Evolutionary conservation across 2,329 filamentous ascomycete species (phyloP).

Genomic region (Calonectria hongkongensis): DNA sequence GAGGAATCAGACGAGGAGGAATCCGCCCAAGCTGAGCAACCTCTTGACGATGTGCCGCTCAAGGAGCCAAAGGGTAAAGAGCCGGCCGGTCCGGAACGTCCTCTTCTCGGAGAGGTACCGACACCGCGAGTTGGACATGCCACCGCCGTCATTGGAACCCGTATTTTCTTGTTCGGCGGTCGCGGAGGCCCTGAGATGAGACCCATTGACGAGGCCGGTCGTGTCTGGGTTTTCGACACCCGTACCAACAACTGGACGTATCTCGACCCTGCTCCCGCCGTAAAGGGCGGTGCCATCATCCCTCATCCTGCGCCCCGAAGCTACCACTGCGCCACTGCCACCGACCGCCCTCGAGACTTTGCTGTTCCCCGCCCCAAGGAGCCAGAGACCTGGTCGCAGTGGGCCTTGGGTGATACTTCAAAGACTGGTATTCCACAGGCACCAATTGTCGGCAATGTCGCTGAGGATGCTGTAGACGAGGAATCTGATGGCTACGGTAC

Average conservation of each 20-base stretch:
- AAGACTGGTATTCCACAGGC: constrained; percentile 75
- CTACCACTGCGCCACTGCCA: constrained; percentile 79
- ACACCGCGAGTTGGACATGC: constrained; percentile 83
- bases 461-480: constrained; percentile 75
- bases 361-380: constrained; percentile 58
- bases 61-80: constrained; percentile 65
- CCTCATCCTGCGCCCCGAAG: constrained; percentile 78
- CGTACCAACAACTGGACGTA: constrained; percentile 77
- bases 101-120: constrained; percentile 71
- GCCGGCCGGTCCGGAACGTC: constrained; percentile 53
- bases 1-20: constrained; percentile 43
- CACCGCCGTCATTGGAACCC: constrained; percentile 78
- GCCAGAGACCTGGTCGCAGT: constrained; percentile 71
- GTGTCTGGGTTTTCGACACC: constrained; percentile 86
- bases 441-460: constrained; percentile 74
- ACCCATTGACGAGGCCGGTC: constrained; percentile 83
- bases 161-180: constrained; percentile 89
- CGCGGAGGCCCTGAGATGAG: constrained; percentile 81
- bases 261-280: constrained; percentile 73
- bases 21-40: constrained; percentile 55
- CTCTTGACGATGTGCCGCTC: constrained; percentile 64
- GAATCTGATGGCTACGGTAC: constrained; percentile 79
- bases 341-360: constrained; percentile 74
- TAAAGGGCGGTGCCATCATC: constrained; percentile 62
- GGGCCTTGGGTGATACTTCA: constrained; percentile 73